A percentile compares a stretch with the other conserved stretches of the same genome.
Evolutionary conservation across 192 early-diverging fungal genomes (phyloP).

Genomic region (Spizellomyces punctatus): DNA sequence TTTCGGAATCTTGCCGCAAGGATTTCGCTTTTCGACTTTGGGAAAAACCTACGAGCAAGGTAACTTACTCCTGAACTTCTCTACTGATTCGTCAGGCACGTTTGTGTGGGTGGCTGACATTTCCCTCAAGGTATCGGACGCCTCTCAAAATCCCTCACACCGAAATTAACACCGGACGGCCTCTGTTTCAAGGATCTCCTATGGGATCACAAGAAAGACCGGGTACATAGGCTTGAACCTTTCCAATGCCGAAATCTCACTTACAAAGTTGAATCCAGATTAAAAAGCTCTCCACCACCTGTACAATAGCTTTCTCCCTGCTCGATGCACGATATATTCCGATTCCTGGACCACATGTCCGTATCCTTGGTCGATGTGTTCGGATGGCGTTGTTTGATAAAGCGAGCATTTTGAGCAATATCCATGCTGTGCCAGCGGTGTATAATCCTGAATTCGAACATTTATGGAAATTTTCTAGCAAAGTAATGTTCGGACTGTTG

Average conservation of each 20-base stretch:
- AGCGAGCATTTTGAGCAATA: constrained; percentile 46
- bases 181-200: constrained; percentile 38
- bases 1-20: constrained; percentile 19
- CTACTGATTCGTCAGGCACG: neutral
- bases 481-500: constrained; percentile 22
- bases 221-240: constrained; percentile 8
- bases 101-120: neutral
- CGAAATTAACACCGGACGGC: constrained; percentile 23
- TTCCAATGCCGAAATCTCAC: neutral
- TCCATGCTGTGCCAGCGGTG: constrained; percentile 47
- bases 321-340: constrained; percentile 43
- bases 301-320: constrained; percentile 49
- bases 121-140: constrained; percentile 18
- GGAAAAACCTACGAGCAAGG: constrained; percentile 18
- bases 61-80: neutral
- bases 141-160: constrained; percentile 10
- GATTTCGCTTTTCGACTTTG: constrained; percentile 30
- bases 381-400: constrained; percentile 55
- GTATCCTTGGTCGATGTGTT: constrained; percentile 45
- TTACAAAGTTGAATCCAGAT: constrained; percentile 21
- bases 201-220: constrained; percentile 33
- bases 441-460: constrained; percentile 27
- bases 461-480: constrained; percentile 49
- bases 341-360: constrained; percentile 14
- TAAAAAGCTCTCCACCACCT: constrained; percentile 30